Conservation (phyloP, 2,329 filamentous ascomycete species). For the Amesomyces nigricolor region DNA sequence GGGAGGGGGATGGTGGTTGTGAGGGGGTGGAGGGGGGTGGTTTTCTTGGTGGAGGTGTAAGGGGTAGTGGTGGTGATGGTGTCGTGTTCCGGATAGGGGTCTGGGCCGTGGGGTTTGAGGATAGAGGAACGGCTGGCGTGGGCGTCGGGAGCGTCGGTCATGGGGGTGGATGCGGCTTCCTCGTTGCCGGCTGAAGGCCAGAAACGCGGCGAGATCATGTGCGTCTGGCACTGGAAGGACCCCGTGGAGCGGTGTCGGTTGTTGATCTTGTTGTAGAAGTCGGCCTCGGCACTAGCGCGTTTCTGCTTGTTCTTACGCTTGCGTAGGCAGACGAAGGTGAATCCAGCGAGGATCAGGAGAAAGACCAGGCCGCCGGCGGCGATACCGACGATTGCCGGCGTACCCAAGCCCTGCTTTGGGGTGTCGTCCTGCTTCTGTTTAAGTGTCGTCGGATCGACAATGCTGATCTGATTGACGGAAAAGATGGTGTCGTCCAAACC, state of each 20-base stretch:
- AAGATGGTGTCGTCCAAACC: conserved; percentile 31
- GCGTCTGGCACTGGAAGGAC: conserved; percentile 48
- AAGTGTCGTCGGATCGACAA: conserved; percentile 32
- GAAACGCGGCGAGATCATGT: conserved; percentile 36
- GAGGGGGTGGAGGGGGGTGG: conserved; percentile 24
- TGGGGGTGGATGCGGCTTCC: conserved; percentile 21
- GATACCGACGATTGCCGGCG: conserved; percentile 41
- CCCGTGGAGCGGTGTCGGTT: conserved; percentile 41
- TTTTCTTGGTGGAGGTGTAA: conserved; percentile 12
- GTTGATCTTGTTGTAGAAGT: conserved; percentile 25
- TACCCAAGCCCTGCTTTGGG: conserved; percentile 29
- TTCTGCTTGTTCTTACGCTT: conserved; percentile 38
- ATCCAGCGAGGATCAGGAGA: conserved; percentile 35
- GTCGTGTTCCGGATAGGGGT: conserved; percentile 11
- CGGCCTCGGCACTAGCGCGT: conserved; percentile 27
- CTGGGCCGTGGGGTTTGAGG: conserved; percentile 20
- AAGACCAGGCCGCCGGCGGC: conserved; percentile 36
- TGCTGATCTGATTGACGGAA: conserved; percentile 26
- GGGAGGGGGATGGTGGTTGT: conserved; percentile 25
- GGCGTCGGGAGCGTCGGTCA: conserved; percentile 18
- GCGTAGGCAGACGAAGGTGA: conserved; percentile 42
- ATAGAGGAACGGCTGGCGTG: conserved; percentile 18
- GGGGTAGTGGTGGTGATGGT: conserved; percentile 8
- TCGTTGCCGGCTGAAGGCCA: conserved; percentile 30
- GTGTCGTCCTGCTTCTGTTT: conserved; percentile 12